phyloP scores from a whole-genome alignment of 2,329 filamentous ascomycete species.

The Coniella vitis region DNA sequence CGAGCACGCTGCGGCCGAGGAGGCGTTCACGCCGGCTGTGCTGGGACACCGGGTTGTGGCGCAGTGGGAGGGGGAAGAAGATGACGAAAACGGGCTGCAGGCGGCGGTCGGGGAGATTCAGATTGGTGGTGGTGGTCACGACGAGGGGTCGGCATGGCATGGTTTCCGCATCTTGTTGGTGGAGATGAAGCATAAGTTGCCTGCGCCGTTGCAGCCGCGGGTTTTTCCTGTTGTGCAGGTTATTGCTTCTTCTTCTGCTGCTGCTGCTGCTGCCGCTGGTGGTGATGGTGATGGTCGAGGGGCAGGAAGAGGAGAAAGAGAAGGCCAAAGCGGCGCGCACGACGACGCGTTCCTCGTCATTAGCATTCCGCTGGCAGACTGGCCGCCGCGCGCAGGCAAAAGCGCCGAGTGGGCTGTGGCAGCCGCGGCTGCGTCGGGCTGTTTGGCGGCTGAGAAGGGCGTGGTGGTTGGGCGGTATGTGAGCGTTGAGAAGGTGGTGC shows the following conservation, averaged over 20 bases:
- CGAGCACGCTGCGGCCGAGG: slow-evolving; percentile 49
- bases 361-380: slow-evolving; percentile 47
- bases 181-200: slow-evolving; percentile 61
- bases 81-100: slow-evolving; percentile 30
- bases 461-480: slow-evolving; percentile 55
- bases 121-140: no score
- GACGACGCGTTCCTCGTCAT: slow-evolving; percentile 54
- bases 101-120: slow-evolving; percentile 41
- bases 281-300: no score
- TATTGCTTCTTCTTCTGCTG: slow-evolving; percentile 40
- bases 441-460: slow-evolving; percentile 34
- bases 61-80: slow-evolving; percentile 31
- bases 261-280: no score
- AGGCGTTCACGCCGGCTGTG: slow-evolving; percentile 51
- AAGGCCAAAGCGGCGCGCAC: no score
- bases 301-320: slow-evolving; percentile 30
- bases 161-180: slow-evolving; percentile 45
- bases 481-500: slow-evolving; percentile 58
- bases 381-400: no score
- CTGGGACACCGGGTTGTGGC: slow-evolving; percentile 38
- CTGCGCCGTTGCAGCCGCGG: slow-evolving; percentile 53
- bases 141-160: no score
- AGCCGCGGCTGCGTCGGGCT: slow-evolving; percentile 18
- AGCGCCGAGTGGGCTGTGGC: no score
- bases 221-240: slow-evolving; percentile 59